Conservation (phyloP, 306 rosid genomes). For the Malus domestica region ASM211411v1 NC_041805.1:26502501-26503000, state of each 20-base stretch:
- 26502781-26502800: not conserved
- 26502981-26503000: not conserved
- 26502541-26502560: not conserved
- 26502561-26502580: not conserved
- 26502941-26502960: not conserved
- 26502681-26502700: too few relatives aligned
- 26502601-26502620: not conserved
- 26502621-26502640: not conserved
- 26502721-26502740: too few relatives aligned
- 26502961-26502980: not conserved
- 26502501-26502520: slow-evolving; percentile 10
- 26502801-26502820: not conserved
- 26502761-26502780: not conserved
- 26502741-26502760: slow-evolving; percentile 4
- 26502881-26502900: not conserved
- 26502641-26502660: not conserved
- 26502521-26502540: slow-evolving; percentile 2
- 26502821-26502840: not conserved
- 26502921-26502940: not conserved
- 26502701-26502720: too few relatives aligned
- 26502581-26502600: not conserved
- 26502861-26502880: not conserved
- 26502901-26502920: not conserved
- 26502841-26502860: not conserved
- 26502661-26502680: not conserved